Conservation (phyloP, 2,329 filamentous ascomycete genomes). For the Delphinella strobiligena region DNA sequence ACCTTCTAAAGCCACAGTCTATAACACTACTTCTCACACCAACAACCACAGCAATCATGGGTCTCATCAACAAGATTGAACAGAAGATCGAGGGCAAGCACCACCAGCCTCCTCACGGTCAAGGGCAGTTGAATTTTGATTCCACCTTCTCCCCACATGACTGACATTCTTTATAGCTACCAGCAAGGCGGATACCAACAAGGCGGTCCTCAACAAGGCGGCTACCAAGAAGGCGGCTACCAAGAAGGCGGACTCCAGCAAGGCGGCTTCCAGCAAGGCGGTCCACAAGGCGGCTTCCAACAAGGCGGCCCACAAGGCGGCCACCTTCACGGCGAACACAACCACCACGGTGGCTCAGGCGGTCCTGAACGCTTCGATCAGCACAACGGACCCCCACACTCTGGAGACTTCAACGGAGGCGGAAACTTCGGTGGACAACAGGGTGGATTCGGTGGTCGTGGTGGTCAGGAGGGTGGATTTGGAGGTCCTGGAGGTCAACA, state of each 20-base stretch:
- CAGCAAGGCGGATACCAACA: background rate
- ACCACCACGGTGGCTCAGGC: background rate
- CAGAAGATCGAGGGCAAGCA: slow-evolving; percentile 1
- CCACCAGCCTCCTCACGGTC: background rate
- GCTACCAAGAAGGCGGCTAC: background rate
- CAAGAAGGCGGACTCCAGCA: background rate
- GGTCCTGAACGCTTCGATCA: background rate
- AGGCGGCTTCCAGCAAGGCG: too few relatives aligned
- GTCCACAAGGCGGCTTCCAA: background rate
- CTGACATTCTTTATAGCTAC: background rate
- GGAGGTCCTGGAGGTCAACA: background rate
- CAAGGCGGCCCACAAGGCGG: background rate
- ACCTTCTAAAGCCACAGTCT: too few relatives aligned
- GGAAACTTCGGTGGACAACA: background rate
- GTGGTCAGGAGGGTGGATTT: background rate
- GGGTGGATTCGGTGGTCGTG: background rate
- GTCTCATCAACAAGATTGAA: slow-evolving; percentile 7
- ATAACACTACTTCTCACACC: too few relatives aligned
- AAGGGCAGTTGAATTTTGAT: background rate
- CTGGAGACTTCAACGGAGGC: background rate
- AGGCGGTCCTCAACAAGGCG: background rate
- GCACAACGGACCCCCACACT: background rate
- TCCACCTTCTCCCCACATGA: background rate
- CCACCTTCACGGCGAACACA: background rate
- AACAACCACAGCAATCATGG: slow-evolving; percentile 1